Evolutionary conservation across 441 rosid species (phyloP).

Genomic region (Hura crepitans): DNA sequence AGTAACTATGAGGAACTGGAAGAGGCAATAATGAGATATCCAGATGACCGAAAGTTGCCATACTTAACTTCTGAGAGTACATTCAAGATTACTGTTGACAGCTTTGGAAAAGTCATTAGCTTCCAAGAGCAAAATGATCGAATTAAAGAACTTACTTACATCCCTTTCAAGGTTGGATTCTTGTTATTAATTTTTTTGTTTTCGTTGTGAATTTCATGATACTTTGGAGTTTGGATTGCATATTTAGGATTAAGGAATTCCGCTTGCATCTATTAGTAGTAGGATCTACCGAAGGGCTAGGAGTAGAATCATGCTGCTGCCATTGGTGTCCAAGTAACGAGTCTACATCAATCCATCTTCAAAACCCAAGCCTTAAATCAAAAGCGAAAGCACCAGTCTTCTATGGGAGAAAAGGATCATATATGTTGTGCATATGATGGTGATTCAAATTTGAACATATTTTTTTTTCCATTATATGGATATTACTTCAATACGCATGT

Average conservation of each 20-base stretch:
- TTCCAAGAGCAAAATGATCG: constrained; percentile 76
- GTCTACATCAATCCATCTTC: too few relatives aligned
- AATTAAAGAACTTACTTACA: constrained; percentile 54
- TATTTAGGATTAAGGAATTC: not conserved
- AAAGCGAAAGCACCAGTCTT: not conserved
- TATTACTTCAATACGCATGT: not conserved
- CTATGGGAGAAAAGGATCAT: not conserved
- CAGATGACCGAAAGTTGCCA: constrained; percentile 69
- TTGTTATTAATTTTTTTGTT: not conserved
- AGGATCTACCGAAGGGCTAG: not conserved
- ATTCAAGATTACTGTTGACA: constrained; percentile 74
- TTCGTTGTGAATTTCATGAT: not conserved
- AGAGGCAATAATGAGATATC: constrained; percentile 54
- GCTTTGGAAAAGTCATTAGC: constrained; percentile 76
- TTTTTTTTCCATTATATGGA: not conserved
- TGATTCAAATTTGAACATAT: not conserved
- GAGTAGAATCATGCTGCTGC: not conserved
- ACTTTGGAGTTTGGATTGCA: not conserved
- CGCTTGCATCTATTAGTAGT: not conserved
- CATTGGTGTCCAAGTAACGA: too few relatives aligned
- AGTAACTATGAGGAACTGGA: constrained; percentile 60
- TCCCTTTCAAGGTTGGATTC: constrained; percentile 70
- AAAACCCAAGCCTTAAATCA: not conserved
- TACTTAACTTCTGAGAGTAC: constrained; percentile 55
- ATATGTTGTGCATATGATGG: not conserved